Evolutionary conservation across 768 basidiomycete species (phyloP).

Genomic region (Auriscalpium orientale): DNA sequence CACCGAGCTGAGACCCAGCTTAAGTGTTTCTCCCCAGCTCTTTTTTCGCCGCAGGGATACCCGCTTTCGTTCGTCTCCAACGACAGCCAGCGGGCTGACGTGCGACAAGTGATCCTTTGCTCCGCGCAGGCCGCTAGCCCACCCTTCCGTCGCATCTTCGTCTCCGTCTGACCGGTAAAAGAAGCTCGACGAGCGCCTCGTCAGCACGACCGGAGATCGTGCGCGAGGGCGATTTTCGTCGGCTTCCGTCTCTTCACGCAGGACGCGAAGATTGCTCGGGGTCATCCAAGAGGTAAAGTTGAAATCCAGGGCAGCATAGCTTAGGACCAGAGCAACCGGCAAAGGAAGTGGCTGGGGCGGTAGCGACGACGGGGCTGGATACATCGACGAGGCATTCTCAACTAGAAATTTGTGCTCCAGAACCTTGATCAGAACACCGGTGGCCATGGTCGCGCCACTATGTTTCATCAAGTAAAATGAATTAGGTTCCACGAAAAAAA

Average conservation of each 20-base stretch:
- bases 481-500: neutral
- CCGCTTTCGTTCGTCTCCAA: constrained; percentile 44
- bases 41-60: constrained; percentile 21
- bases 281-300: constrained; percentile 99
- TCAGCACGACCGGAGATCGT: constrained; percentile 10
- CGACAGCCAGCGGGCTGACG: constrained; percentile 86
- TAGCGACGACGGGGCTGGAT: constrained; percentile 1
- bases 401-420: constrained; percentile 51
- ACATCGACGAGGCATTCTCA: constrained; percentile 7
- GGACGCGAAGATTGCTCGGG: constrained; percentile 69
- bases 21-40: constrained; percentile 25
- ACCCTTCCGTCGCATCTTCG: constrained; percentile 35
- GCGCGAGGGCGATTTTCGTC: constrained; percentile 12
- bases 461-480: neutral
- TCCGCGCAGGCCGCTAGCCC: constrained; percentile 15
- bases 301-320: constrained; percentile 91
- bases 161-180: constrained; percentile 71
- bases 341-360: constrained; percentile 45
- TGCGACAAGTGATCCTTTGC: constrained; percentile 72
- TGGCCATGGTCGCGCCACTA: constrained; percentile 85
- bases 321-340: constrained; percentile 79
- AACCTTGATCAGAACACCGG: constrained; percentile 78
- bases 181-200: constrained; percentile 65
- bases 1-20: constrained; percentile 18
- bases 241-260: constrained; percentile 55